Conservation (phyloP, 768 basidiomycete species). For the Trametes coccinea region DNA sequence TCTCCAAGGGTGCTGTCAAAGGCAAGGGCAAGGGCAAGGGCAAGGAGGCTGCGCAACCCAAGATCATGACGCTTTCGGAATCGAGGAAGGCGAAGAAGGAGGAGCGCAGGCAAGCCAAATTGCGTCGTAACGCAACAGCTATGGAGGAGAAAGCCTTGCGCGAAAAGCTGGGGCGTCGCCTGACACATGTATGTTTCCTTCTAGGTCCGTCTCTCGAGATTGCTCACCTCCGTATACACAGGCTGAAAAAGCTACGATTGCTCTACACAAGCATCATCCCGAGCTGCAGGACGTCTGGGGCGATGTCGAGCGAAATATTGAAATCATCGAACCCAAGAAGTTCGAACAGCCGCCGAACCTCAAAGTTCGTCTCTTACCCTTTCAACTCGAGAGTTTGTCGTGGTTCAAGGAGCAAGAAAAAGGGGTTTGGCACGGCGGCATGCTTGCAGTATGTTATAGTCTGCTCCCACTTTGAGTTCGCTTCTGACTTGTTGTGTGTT, state of each 20-base stretch:
- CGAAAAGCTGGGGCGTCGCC: conserved; percentile 64
- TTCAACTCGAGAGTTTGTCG: conserved; percentile 90
- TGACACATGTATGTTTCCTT: conserved; percentile 60
- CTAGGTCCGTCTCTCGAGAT: conserved; percentile 5
- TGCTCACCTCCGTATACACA: conserved; percentile 32
- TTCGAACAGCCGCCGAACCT: conserved; percentile 82
- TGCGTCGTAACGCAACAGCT: conserved; percentile 31
- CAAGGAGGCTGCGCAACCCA: conserved; percentile 23
- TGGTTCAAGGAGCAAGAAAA: conserved; percentile 98
- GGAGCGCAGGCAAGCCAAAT: conserved; percentile 27
- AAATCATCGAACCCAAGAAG: conserved; percentile 61
- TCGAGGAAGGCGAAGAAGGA: conserved; percentile 25
- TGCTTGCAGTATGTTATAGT: conserved; percentile 71
- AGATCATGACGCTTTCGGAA: conserved; percentile 9
- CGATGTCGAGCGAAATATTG: conserved; percentile 66
- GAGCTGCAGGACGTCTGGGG: conserved; percentile 88
- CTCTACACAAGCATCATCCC: conserved; percentile 69
- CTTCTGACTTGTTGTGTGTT: not conserved
- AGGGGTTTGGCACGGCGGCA: conserved; percentile 84
- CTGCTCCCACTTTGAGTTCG: not conserved
- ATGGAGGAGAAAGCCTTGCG: conserved; percentile 52
- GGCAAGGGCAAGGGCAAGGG: conserved; percentile 29
- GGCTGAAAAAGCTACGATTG: conserved; percentile 71
- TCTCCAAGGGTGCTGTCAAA: conserved; percentile 38
- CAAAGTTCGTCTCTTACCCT: conserved; percentile 85